Evolutionary conservation across 306 rosid genomes (phyloP).

Genomic region (Quercus gilva): DNA sequence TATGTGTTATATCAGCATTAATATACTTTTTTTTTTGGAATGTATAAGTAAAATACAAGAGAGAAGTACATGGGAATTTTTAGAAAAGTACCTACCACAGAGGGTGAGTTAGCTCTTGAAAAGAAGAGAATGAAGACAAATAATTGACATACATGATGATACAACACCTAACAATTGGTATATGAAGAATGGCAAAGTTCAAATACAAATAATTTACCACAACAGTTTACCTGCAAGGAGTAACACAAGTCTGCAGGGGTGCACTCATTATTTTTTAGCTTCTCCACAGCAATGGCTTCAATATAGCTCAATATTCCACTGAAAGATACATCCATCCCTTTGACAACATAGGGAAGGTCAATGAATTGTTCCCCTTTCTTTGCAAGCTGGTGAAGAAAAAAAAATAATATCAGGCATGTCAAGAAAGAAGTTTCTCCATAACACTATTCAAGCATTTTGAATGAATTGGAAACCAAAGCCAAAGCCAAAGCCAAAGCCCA

Average conservation of each 20-base stretch:
- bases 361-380: slow-evolving; percentile 81
- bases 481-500: background rate
- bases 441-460: background rate
- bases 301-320: slow-evolving; percentile 87
- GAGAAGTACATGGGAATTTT: background rate
- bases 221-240: slow-evolving; percentile 72
- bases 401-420: background rate
- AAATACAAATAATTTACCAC: background rate
- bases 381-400: slow-evolving; percentile 59
- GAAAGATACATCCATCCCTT: slow-evolving; percentile 97
- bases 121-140: background rate
- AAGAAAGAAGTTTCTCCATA: background rate
- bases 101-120: background rate
- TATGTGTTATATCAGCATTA: background rate
- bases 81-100: background rate
- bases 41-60: background rate
- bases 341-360: slow-evolving; percentile 85
- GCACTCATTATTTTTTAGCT: slow-evolving; percentile 74
- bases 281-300: slow-evolving; percentile 83
- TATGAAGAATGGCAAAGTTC: slow-evolving; percentile 17
- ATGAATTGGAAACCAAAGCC: background rate
- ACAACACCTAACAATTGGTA: background rate
- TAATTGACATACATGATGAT: background rate
- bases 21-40: background rate
- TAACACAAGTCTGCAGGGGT: slow-evolving; percentile 95